Conservation (phyloP, 306 rosid genomes). For the Prosopis cineraria region DNA sequence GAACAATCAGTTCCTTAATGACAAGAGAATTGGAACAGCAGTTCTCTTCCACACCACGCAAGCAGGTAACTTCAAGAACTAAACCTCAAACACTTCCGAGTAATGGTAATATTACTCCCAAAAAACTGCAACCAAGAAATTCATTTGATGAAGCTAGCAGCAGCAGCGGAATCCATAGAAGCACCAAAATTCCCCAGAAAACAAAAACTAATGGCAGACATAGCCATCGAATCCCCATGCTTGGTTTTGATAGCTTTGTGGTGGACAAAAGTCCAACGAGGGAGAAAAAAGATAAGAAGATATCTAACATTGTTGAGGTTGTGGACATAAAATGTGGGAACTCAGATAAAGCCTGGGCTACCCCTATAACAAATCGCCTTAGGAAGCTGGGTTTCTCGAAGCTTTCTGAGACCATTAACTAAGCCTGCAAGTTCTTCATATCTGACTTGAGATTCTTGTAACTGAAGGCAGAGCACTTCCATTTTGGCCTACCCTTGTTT, state of each 20-base stretch:
- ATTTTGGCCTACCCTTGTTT: slow-evolving; percentile 48
- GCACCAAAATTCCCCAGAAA: slow-evolving; percentile 48
- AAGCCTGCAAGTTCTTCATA: slow-evolving; percentile 48
- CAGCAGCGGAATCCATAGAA: slow-evolving; percentile 52
- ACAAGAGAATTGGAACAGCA: slow-evolving; percentile 85
- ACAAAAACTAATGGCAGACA: slow-evolving; percentile 53
- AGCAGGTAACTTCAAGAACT: slow-evolving; percentile 52
- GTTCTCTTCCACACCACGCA: slow-evolving; percentile 53
- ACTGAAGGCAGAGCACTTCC: slow-evolving; percentile 54
- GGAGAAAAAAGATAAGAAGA: slow-evolving; percentile 60
- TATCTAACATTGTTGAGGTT: slow-evolving; percentile 62
- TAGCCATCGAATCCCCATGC: slow-evolving; percentile 69
- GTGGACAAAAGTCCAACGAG: slow-evolving; percentile 51
- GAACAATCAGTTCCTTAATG: slow-evolving; percentile 81
- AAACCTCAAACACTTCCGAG: slow-evolving; percentile 50
- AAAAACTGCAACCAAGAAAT: slow-evolving; percentile 59
- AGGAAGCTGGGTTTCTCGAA: slow-evolving; percentile 81
- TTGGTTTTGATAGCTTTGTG: slow-evolving; percentile 46
- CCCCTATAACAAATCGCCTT: slow-evolving; percentile 66
- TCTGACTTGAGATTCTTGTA: slow-evolving; percentile 69
- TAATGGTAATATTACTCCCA: slow-evolving; percentile 46
- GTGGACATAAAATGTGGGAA: slow-evolving; percentile 78
- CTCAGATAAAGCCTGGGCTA: slow-evolving; percentile 71
- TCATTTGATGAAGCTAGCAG: slow-evolving; percentile 61
- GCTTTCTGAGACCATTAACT: slow-evolving; percentile 72